Percentiles rank a stretch among this genome's conserved stretches.
Evolutionary conservation across 106 monocot genomes (phyloP).

Genomic region (Allium sativum): DNA sequence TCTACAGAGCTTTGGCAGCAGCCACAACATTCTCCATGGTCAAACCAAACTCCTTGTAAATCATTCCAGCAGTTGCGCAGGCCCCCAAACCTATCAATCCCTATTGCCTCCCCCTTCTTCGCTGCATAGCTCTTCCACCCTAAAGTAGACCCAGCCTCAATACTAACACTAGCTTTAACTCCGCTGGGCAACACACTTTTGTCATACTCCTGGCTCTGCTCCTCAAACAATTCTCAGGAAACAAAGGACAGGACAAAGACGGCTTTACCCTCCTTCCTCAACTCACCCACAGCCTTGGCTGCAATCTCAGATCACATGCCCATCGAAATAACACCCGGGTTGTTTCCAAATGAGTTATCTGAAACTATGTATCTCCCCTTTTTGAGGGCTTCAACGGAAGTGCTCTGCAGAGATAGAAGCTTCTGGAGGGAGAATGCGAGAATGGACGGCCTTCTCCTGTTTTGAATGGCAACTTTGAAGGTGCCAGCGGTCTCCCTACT

Average conservation of each 20-base stretch:
- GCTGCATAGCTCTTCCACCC: constrained; percentile 64
- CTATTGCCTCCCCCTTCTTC: constrained; percentile 53
- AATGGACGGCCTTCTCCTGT: constrained; percentile 52
- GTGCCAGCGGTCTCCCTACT: constrained; percentile 71
- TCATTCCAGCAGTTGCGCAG: constrained; percentile 64
- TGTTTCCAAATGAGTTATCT: constrained; percentile 55
- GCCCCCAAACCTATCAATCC: constrained; percentile 71
- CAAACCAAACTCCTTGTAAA: constrained; percentile 67
- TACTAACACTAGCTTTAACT: constrained; percentile 51
- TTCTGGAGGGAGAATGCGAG: constrained; percentile 70
- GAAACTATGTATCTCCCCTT: constrained; percentile 68
- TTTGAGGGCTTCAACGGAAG: constrained; percentile 58
- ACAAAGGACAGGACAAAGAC: constrained; percentile 62
- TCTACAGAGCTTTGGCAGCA: constrained; percentile 33
- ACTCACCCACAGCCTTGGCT: constrained; percentile 55
- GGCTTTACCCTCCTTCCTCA: constrained; percentile 59
- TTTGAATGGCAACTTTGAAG: constrained; percentile 53
- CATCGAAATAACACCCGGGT: constrained; percentile 52
- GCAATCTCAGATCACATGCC: constrained; percentile 68
- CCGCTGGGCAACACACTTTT: constrained; percentile 49
- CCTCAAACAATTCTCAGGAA: constrained; percentile 66
- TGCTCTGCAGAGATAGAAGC: constrained; percentile 51
- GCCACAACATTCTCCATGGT: constrained; percentile 48
- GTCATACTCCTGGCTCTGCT: constrained; percentile 60
- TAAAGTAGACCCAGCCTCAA: constrained; percentile 57